Percentiles rank a stretch among this genome's conserved stretches.
These are phyloP conservation scores for Jamesozyma rosinii DNA, from an alignment of 805 yeast species.

Conservation along the genomic window DNA sequence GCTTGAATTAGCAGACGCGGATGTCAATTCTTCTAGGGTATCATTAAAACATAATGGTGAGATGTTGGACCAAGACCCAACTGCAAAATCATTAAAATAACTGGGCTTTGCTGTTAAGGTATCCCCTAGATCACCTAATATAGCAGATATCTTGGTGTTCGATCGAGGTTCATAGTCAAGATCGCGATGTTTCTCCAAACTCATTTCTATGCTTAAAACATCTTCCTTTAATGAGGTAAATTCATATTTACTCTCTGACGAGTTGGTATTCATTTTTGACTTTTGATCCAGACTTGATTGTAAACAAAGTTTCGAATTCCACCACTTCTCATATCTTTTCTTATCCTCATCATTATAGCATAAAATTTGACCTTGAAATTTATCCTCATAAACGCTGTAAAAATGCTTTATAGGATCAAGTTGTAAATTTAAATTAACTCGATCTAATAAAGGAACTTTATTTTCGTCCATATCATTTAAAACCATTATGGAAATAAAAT, in stretches of 20 bases:
- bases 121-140: not conserved
- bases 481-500: not conserved
- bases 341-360: slow-evolving; percentile 4
- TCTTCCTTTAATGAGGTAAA: slow-evolving; percentile 1
- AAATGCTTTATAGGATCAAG: slow-evolving; percentile 2
- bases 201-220: not conserved
- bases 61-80: not conserved
- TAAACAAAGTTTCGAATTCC: slow-evolving; percentile 3
- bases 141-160: not conserved
- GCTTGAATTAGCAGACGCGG: not conserved
- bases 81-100: not conserved
- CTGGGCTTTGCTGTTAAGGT: not conserved
- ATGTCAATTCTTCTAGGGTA: not conserved
- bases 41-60: not conserved
- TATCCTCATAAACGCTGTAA: not conserved
- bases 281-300: not conserved
- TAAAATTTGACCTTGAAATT: not conserved
- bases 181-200: not conserved
- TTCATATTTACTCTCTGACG: not conserved
- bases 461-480: not conserved
- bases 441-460: not conserved
- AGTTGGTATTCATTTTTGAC: not conserved
- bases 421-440: slow-evolving; percentile 1
- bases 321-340: slow-evolving; percentile 10
- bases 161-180: not conserved